These are phyloP conservation scores for Saccharomycopsis hybrid DNA, from an alignment of 1,139 yeast species.

Conservation along the genomic window DNA sequence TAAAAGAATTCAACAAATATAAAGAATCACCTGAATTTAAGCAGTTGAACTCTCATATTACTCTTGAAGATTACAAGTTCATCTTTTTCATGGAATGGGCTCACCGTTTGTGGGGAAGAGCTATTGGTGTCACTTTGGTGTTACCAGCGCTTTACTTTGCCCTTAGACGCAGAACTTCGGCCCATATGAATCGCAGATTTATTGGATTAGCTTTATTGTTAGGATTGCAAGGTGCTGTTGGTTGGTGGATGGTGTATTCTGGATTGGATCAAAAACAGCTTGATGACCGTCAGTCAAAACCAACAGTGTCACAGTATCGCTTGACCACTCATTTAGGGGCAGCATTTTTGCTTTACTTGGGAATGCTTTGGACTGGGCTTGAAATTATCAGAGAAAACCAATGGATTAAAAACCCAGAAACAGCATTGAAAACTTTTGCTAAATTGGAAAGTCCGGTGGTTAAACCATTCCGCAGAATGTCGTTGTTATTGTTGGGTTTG, in stretches of 20 bases:
- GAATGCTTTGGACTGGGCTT: slow-evolving; percentile 86
- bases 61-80: slow-evolving; percentile 89
- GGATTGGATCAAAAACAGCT: slow-evolving; percentile 83
- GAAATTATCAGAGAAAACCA: slow-evolving; percentile 73
- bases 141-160: slow-evolving; percentile 84
- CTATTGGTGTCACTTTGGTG: slow-evolving; percentile 77
- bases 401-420: slow-evolving; percentile 54
- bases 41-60: slow-evolving; percentile 82
- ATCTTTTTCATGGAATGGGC: slow-evolving; percentile 98
- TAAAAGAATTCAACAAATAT: slow-evolving; percentile 73
- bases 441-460: slow-evolving; percentile 56
- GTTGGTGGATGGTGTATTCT: slow-evolving; percentile 99
- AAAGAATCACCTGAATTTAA: slow-evolving; percentile 85
- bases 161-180: slow-evolving; percentile 56
- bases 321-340: slow-evolving; percentile 92
- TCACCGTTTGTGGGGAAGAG: slow-evolving; percentile 87
- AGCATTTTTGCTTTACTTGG: slow-evolving; percentile 81
- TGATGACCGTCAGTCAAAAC: slow-evolving; percentile 76
- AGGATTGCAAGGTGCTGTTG: slow-evolving; percentile 92
- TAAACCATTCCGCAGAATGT: slow-evolving; percentile 47
- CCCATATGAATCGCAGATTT: slow-evolving; percentile 61
- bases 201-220: slow-evolving; percentile 68
- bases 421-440: slow-evolving; percentile 42
- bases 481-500: slow-evolving; percentile 53
- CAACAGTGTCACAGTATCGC: slow-evolving; percentile 94